phyloP scores from a whole-genome alignment of 2,329 filamentous ascomycete genomes.

The Conoideocrella luteorostrata region DNA sequence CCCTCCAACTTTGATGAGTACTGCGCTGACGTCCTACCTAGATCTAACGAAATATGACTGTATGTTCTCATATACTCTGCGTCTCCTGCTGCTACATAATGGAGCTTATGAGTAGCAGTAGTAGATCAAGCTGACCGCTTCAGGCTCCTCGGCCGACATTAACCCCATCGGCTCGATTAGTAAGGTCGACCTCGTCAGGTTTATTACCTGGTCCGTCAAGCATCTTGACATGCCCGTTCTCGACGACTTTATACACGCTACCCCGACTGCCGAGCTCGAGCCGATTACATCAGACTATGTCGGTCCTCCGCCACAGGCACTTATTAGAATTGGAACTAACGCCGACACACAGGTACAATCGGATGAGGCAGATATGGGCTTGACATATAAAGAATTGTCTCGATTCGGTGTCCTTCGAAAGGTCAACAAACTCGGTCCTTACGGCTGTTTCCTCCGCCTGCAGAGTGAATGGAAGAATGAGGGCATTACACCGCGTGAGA shows the following conservation, averaged over 20 bases:
- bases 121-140: not conserved
- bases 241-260: slow-evolving; percentile 53
- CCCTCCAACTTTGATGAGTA: not conserved
- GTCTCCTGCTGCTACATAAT: not conserved
- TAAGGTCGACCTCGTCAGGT: slow-evolving; percentile 60
- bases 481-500: slow-evolving; percentile 18
- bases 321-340: not conserved
- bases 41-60: slow-evolving; percentile 29
- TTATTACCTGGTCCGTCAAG: slow-evolving; percentile 51
- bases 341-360: slow-evolving; percentile 18
- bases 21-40: not conserved
- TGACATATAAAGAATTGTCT: slow-evolving; percentile 35
- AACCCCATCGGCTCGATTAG: slow-evolving; percentile 19
- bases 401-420: slow-evolving; percentile 34
- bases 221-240: slow-evolving; percentile 57
- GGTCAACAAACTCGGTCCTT: slow-evolving; percentile 35
- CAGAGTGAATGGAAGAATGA: slow-evolving; percentile 29
- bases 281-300: slow-evolving; percentile 30
- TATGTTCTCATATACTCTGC: not conserved
- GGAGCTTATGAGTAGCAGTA: not conserved
- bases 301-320: slow-evolving; percentile 13
- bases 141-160: slow-evolving; percentile 34
- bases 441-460: slow-evolving; percentile 31
- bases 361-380: slow-evolving; percentile 37
- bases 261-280: slow-evolving; percentile 46